Evolutionary conservation across 2,329 filamentous ascomycete species (phyloP).

Genomic region (Apiospora pterosperma): DNA sequence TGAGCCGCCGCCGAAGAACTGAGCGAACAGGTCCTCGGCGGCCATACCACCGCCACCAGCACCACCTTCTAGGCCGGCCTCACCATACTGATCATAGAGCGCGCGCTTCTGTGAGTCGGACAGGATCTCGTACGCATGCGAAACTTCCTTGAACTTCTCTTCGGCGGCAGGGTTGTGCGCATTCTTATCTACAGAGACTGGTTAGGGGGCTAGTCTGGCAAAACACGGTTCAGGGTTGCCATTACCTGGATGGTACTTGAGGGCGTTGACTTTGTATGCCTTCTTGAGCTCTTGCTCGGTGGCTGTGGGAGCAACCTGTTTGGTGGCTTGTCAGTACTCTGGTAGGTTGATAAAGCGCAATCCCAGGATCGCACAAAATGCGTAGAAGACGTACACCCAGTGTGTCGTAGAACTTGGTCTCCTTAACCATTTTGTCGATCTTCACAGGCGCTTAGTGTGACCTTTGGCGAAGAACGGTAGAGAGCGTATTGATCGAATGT

Average conservation of each 20-base stretch:
- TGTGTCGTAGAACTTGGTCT: constrained; percentile 75
- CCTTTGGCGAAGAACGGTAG: background rate
- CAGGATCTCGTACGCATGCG: constrained; percentile 91
- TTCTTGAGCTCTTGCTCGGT: constrained; percentile 88
- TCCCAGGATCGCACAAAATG: constrained; percentile 7
- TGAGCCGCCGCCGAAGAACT: constrained; percentile 88
- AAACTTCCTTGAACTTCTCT: constrained; percentile 98
- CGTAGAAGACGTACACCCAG: constrained; percentile 61
- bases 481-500: background rate
- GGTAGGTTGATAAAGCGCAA: constrained; percentile 5
- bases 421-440: constrained; percentile 65
- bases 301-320: constrained; percentile 71
- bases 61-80: constrained; percentile 91
- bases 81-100: constrained; percentile 95
- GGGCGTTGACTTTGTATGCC: constrained; percentile 77
- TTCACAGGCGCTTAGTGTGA: background rate
- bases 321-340: constrained; percentile 4
- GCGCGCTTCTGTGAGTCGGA: constrained; percentile 88
- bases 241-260: constrained; percentile 83
- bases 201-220: background rate
- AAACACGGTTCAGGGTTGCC: constrained; percentile 10
- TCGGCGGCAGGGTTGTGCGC: constrained; percentile 87
- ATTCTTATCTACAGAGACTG: constrained; percentile 75
- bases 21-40: constrained; percentile 94
- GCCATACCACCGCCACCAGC: constrained; percentile 79